Evolutionary conservation across 2,329 filamentous ascomycete genomes (phyloP).

Genomic region (Didymella arachidicola): DNA sequence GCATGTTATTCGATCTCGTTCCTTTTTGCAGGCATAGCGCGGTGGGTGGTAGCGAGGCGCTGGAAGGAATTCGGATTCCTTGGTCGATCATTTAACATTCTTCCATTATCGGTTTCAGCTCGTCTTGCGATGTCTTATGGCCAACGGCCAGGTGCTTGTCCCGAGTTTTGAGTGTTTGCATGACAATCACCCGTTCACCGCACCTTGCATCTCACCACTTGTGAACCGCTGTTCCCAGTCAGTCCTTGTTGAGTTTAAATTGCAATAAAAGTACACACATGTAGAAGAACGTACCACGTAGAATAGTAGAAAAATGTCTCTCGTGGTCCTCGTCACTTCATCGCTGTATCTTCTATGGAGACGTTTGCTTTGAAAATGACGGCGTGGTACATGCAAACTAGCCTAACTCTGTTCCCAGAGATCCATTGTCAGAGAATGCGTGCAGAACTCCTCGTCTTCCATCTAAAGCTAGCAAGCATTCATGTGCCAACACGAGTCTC

Average conservation of each 20-base stretch:
- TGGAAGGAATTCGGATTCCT: constrained; percentile 23
- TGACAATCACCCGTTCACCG: background rate
- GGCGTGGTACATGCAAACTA: background rate
- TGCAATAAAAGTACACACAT: constrained; percentile 16
- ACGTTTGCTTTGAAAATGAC: background rate
- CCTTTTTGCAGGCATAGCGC: constrained; percentile 24
- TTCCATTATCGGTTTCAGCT: constrained; percentile 16
- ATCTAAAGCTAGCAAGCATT: background rate
- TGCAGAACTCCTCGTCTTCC: background rate
- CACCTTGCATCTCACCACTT: constrained; percentile 12
- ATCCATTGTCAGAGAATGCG: background rate
- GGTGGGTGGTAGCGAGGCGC: constrained; percentile 24
- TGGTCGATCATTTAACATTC: constrained; percentile 22
- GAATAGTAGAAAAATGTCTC: background rate
- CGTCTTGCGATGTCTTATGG: constrained; percentile 15
- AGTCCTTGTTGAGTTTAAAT: constrained; percentile 5
- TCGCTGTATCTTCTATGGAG: background rate
- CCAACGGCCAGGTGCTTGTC: constrained; percentile 10
- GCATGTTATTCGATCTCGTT: constrained; percentile 17
- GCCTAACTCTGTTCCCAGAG: background rate
- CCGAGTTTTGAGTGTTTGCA: background rate
- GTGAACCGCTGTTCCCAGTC: constrained; percentile 7
- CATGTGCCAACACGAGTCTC: background rate
- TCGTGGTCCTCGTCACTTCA: background rate
- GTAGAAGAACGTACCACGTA: constrained; percentile 17